Conservation (phyloP, 129 eudicot species). For the Flaveria sonorensis region DNA sequence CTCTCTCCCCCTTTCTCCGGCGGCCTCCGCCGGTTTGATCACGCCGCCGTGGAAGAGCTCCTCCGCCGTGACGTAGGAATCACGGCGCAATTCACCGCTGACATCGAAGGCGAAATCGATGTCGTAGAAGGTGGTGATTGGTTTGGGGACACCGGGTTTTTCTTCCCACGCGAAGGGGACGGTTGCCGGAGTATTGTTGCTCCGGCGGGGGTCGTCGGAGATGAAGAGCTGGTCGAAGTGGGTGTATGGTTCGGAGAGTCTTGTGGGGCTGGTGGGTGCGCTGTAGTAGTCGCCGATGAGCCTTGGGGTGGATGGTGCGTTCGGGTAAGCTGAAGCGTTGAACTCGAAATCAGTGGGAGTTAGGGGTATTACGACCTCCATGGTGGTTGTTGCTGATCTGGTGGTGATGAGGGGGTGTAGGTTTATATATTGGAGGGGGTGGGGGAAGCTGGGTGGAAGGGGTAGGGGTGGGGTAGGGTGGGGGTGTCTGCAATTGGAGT, state of each 20-base stretch:
- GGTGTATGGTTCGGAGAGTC: constrained; percentile 18
- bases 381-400: not conserved
- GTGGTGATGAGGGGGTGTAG: not conserved
- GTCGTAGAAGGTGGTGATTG: not conserved
- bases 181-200: constrained; percentile 2
- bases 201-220: not conserved
- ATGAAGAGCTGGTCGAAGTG: constrained; percentile 49
- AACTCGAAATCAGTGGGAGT: constrained; percentile 56
- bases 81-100: constrained; percentile 37
- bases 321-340: constrained; percentile 40
- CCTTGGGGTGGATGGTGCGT: constrained; percentile 38
- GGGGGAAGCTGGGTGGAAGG: constrained; percentile 11
- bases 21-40: constrained; percentile 40
- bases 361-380: constrained; percentile 29
- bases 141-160: constrained; percentile 48
- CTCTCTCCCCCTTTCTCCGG: constrained; percentile 36
- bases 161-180: constrained; percentile 61
- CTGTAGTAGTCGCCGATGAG: constrained; percentile 58
- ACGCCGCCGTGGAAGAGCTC: constrained; percentile 54
- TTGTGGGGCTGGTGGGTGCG: constrained; percentile 70
- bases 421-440: not conserved
- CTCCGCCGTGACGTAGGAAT: constrained; percentile 54
- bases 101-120: constrained; percentile 60
- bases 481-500: not conserved
- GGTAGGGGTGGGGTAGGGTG: not conserved